Evolutionary conservation across 1,139 yeast species (phyloP), one percentile per base, ranked within the genome.

Genomic region (Casaregolazyma suthepensis): DNA sequence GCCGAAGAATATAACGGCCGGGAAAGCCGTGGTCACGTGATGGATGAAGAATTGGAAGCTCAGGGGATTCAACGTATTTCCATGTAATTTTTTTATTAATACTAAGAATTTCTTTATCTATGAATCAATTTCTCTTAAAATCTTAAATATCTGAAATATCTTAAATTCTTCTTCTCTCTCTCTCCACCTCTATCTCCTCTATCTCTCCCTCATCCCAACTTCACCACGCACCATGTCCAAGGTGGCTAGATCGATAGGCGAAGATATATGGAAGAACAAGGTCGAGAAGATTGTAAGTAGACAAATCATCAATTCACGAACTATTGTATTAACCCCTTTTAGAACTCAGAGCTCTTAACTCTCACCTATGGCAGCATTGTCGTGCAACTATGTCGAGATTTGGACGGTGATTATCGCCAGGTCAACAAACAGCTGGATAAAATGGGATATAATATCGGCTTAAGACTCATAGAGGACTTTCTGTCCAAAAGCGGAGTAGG

Each of bases 361-460:
- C 74, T 93, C 55, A 91, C 97, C 0, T 93, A 93, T 66, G 99
- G 99, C 12, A 85, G 96, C 1, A 80, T 94, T 46, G 99, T 93
- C 50, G 82, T 96, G n/a, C 98, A 93, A 66, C 74, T 93, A 52
- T 90, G 96, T 66, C 81, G 84, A 56, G 99, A 93, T 66, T 84
- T 80, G 67, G 79, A 83, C 55, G 79, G 82, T 60, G 87, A 91
- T 68, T 91, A 88, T 68, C 69, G 67, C 12, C 83, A 83, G 63
- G 96, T 94, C 52, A 93, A 94, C 68, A 76, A 76, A 53, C 95
- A 91, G 66, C 75, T 94, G 50, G 96, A 85, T 63, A 80, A 81
- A 59, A 93, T 94, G 98, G 99, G 99, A 0, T 88, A 89, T 68
- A 90, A 88, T 68, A 94, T 94, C 50, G 99, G 99, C 1, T 74